Evolutionary conservation across 768 basidiomycete genomes (phyloP), one percentile per base, ranked within the genome.

Genomic region (Kwoniella sp.): DNA sequence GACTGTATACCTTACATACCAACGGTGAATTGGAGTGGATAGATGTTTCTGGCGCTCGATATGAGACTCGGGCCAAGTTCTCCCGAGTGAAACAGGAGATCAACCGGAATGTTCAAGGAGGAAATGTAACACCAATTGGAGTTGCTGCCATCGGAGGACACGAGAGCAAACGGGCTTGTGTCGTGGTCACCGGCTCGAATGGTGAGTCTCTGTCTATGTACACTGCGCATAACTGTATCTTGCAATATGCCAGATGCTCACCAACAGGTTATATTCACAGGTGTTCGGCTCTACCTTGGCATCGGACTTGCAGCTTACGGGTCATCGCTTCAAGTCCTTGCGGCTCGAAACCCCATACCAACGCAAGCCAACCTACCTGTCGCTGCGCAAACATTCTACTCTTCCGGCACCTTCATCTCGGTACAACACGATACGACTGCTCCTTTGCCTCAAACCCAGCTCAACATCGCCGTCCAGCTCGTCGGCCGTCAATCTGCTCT

Each of bases 101-200:
- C 22, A 63, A 55, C 22, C 29, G 59, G 15, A 27, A 66, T 22
- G 52, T 24, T 10, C 67, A 63, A 21, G 47, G 22, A 3, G 57
- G 67, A 19, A 37, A 33, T n/a, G 57, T 52, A 1, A 58, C 88
- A 51, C 87, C 93, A 52, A 79, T 86, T 0, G 83, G 83, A 13
- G 80, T 94, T 54, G 84, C 88, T 47, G 84, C 87, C 26, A 91
- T 96, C 79, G 69, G 79, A 21, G 82, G 83, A 37, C 85, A 92
- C 64, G 86, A 88, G 64, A 88, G 86, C 73, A 84, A 86, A 17
- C 81, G 85, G 25, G 81, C 90, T 13, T 90, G 91, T 61, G 84
- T 98, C 10, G 83, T 96, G 53, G 92, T 89, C 1, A 81, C 94
- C 51, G 92, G 92, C 24, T 82, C 84, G 27, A 92, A 88, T 55